phyloP scores from a whole-genome alignment of 495 filamentous ascomycete genomes.

The Niebla homalea region DNA sequence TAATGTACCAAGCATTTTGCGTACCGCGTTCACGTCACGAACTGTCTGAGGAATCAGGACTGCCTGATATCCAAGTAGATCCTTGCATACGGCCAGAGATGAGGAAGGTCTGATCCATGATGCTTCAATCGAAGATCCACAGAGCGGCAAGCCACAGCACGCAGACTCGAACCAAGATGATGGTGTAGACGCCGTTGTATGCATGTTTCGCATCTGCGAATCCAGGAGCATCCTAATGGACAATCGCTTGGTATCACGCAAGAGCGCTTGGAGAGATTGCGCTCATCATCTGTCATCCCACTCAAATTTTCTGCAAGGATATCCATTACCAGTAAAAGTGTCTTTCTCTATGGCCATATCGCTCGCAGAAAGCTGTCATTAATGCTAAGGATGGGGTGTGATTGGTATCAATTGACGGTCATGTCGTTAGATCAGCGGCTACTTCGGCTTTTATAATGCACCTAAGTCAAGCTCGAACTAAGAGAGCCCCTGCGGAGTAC shows the following conservation, averaged over 20 bases:
- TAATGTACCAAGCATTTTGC: no score
- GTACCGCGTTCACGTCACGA: background rate
- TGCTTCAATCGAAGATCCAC: background rate
- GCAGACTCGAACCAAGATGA: no score
- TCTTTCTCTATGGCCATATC: background rate
- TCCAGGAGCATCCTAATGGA: background rate
- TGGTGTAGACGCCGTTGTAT: background rate
- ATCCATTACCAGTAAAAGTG: background rate
- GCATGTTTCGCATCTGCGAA: background rate
- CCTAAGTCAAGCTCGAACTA: background rate
- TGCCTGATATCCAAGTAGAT: background rate
- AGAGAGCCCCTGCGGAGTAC: background rate
- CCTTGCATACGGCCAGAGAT: background rate
- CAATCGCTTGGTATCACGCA: background rate
- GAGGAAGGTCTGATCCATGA: background rate
- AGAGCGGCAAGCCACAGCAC: no score
- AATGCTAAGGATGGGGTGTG: background rate
- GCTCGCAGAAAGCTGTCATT: no score
- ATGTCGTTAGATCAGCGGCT: conserved; percentile 1
- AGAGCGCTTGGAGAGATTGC: background rate
- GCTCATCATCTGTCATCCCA: background rate
- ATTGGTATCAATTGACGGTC: background rate
- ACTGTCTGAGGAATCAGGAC: background rate
- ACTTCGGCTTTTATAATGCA: background rate
- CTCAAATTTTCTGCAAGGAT: background rate